Conservation (phyloP, 2,329 filamentous ascomycete genomes). For the Thielaviopsis ethacetica region DNA sequence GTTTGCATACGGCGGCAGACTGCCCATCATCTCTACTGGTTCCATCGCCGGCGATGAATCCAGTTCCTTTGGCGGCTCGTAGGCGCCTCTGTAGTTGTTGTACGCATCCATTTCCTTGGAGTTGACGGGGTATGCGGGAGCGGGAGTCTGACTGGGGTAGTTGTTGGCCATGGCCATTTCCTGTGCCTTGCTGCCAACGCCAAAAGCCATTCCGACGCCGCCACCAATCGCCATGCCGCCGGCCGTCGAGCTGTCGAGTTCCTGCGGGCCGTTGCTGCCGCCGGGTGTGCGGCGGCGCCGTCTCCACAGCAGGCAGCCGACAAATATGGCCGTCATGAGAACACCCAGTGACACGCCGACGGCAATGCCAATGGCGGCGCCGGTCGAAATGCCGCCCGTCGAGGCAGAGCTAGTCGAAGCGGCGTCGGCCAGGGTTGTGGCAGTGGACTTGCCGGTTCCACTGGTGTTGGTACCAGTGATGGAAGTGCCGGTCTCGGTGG, state of each 20-base stretch:
- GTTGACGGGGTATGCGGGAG: constrained; percentile 5
- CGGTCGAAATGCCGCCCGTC: constrained; percentile 6
- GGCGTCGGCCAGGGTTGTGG: not conserved
- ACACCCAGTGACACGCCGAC: constrained; percentile 13
- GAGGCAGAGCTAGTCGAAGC: constrained; percentile 2
- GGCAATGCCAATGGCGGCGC: constrained; percentile 14
- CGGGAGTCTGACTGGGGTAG: not conserved
- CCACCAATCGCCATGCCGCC: not conserved
- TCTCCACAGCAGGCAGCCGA: constrained; percentile 7
- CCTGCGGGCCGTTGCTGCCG: not conserved
- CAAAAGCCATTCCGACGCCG: not conserved
- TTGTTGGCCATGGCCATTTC: constrained; percentile 3
- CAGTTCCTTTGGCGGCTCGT: constrained; percentile 9
- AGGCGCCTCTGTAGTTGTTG: constrained; percentile 6
- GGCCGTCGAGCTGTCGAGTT: not conserved
- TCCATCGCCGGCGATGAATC: constrained; percentile 10
- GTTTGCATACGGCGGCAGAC: constrained; percentile 7
- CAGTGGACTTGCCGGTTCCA: not conserved
- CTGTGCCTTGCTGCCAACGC: constrained; percentile 1
- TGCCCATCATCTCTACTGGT: constrained; percentile 11
- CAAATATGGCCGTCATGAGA: constrained; percentile 2
- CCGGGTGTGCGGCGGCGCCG: constrained; percentile 1
- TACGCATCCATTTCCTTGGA: constrained; percentile 5
- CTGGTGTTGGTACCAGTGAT: not conserved
- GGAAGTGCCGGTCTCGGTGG: constrained; percentile 1